Base-by-base conservation (phyloP, 169 alveolate genomes). In the Plasmodium billcollinsi region DNA sequence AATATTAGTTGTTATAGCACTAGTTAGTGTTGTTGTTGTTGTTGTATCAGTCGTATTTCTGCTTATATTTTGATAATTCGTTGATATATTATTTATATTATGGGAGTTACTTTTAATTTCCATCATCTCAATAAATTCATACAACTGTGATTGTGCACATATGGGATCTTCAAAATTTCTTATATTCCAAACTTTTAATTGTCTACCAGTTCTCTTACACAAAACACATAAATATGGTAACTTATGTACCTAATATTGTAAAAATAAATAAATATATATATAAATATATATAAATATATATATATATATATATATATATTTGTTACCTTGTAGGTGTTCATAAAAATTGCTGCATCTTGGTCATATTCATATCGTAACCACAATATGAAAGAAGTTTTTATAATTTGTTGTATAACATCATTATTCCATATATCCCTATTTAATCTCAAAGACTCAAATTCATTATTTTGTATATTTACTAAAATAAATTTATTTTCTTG, bases 161-260 rank as follows among this genome's bases (percentile, higher is more conserved):
- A 80, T 69, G 8, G 90, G 90, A 33, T 80, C 90, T 21, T 69
- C 49, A 45, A 80, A 80, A 4, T 67, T 49, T 80, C 61, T 70
- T 12, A 88, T 73, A 59, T 76, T 88, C 95, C 92, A 89, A 11
- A 92, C 83, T 78, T 89, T 58, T 39, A 74, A 61, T 54, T 85
- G 56, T 12, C 91, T 80, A 4, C 89, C 88, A 1, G 88, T 80
- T 8, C 92, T 14, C 56, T 65, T 86, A 61, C 90, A 80, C 20
- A 80, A 72, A 1, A 50, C 90, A 47, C 90, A 80, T 45, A 80
- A 67, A 24, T 69, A 72, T 43, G 90, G 90, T 12, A 80, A 61
- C 43, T 52, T 80, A n/a, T 56, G 67, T 11, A 80, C 80, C 90
- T 80, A 58, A 6, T 43, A 63, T 15, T 0, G 43, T 21, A 49